Evolutionary conservation across 768 basidiomycete genomes (phyloP).

Genomic region (Chalciporus pseudorubinellus): DNA sequence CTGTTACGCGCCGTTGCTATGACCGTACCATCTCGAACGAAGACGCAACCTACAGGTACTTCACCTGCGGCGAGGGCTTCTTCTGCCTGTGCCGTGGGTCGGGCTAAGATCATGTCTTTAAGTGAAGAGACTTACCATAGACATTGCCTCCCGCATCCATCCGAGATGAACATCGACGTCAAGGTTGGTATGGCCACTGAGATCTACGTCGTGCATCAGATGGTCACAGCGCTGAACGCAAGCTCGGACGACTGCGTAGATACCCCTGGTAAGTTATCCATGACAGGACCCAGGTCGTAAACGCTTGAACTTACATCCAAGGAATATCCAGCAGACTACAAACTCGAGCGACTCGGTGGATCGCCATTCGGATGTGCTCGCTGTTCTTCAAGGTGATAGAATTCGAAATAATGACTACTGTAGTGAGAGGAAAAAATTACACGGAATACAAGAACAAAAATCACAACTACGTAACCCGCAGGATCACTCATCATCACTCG

Average conservation of each 20-base stretch:
- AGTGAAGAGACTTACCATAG: constrained; percentile 54
- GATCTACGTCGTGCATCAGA: background rate
- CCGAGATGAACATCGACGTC: constrained; percentile 34
- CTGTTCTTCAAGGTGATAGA: too few species aligned
- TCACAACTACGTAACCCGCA: constrained; percentile 6
- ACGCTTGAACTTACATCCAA: too few species aligned
- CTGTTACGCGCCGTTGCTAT: constrained; percentile 90
- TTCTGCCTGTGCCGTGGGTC: constrained; percentile 54
- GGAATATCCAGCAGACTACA: too few species aligned
- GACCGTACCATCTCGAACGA: constrained; percentile 72
- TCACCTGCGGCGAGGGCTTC: constrained; percentile 84
- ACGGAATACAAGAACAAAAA: constrained; percentile 13
- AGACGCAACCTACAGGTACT: constrained; percentile 96
- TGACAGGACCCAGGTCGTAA: too few species aligned
- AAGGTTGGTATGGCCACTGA: background rate
- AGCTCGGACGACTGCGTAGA: too few species aligned
- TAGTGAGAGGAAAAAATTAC: constrained; percentile 7
- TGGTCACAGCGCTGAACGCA: too few species aligned
- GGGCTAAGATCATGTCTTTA: background rate
- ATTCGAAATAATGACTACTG: constrained; percentile 4
- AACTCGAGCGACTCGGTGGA: too few species aligned
- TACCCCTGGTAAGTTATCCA: too few species aligned
- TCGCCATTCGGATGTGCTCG: too few species aligned
- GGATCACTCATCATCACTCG: constrained; percentile 67
- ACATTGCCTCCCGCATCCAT: constrained; percentile 85